A percentile compares a stretch with the other conserved stretches of the same genome.
These are phyloP conservation scores for Hypoxylon sp. DNA, from an alignment of 2,329 filamentous ascomycete genomes.

Conservation along the genomic window DNA sequence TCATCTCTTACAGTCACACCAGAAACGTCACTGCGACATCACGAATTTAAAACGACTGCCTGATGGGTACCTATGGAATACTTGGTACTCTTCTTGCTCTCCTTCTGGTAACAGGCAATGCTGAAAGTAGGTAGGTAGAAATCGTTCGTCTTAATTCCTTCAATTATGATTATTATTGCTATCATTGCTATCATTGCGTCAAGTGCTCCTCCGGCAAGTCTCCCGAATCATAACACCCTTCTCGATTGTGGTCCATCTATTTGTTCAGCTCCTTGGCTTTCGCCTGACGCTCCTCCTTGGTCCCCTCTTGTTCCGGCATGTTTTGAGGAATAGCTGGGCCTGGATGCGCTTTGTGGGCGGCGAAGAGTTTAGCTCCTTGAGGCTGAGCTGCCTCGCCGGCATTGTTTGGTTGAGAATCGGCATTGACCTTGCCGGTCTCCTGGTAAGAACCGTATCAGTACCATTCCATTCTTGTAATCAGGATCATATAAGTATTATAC, in stretches of 20 bases:
- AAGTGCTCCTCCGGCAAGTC: constrained; percentile 6
- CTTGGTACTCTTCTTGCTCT: no score
- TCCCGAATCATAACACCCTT: constrained; percentile 15
- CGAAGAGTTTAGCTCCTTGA: constrained; percentile 46
- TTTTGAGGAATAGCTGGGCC: constrained; percentile 65
- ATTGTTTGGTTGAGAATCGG: constrained; percentile 51
- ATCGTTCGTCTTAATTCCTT: no score
- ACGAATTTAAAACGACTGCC: no score
- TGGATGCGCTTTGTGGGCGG: constrained; percentile 62
- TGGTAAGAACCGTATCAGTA: constrained; percentile 9
- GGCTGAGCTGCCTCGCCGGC: constrained; percentile 50
- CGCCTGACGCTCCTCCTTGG: constrained; percentile 73
- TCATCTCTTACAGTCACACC: constrained; percentile 15
- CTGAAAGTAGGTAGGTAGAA: no score
- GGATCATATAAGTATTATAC: constrained; percentile 14
- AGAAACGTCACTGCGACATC: no score
- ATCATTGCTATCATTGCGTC: constrained; percentile 21
- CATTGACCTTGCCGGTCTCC: constrained; percentile 46
- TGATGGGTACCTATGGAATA: no score
- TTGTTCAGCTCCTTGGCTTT: constrained; percentile 74
- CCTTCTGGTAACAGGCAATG: no score
- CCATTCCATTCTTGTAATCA: no score
- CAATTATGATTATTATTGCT: no score
- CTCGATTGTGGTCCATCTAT: constrained; percentile 36
- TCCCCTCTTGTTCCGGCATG: constrained; percentile 66